phyloP scores from a whole-genome alignment of 2,329 filamentous ascomycete genomes.

The Arthrobotrys iridis region DNA sequence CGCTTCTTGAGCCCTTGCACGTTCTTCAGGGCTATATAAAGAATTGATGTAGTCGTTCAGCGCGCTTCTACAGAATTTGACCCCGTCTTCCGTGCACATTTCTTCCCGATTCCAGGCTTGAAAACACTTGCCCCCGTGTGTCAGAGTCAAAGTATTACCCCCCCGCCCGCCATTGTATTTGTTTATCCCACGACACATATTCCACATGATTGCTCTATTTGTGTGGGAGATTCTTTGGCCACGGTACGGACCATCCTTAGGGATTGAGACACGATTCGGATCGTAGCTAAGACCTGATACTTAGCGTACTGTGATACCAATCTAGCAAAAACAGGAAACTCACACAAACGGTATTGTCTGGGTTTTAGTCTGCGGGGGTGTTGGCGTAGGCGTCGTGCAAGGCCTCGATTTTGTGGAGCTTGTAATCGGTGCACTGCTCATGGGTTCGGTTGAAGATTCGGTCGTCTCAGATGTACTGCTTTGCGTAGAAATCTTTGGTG shows the following conservation, averaged over 20 bases:
- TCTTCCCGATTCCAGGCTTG: conserved; percentile 1
- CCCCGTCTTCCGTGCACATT: not conserved
- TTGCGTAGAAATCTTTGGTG: not conserved
- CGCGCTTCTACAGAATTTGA: conserved; percentile 3
- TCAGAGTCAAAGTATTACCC: conserved; percentile 3
- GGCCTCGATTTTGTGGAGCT: not conserved
- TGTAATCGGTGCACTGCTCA: not conserved
- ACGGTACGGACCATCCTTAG: conserved; percentile 7
- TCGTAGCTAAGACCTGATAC: not conserved
- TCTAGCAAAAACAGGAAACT: not conserved
- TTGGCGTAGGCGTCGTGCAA: conserved; percentile 8
- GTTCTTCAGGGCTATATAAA: conserved; percentile 1
- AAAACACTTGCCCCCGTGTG: conserved; percentile 17
- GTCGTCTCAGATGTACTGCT: not conserved
- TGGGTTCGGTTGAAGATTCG: not conserved
- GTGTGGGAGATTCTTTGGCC: conserved; percentile 18
- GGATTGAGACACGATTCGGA: conserved; percentile 16
- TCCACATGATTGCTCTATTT: conserved; percentile 20
- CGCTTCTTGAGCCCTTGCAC: not conserved
- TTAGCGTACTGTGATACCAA: not conserved
- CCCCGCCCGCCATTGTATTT: not conserved
- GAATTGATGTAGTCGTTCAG: conserved; percentile 16
- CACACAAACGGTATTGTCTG: conserved; percentile 15
- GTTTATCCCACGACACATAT: conserved; percentile 15
- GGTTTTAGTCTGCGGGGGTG: conserved; percentile 9